phyloP scores from a whole-genome alignment of 2,329 filamentous ascomycete species.

The Fusarium camptoceras region DNA sequence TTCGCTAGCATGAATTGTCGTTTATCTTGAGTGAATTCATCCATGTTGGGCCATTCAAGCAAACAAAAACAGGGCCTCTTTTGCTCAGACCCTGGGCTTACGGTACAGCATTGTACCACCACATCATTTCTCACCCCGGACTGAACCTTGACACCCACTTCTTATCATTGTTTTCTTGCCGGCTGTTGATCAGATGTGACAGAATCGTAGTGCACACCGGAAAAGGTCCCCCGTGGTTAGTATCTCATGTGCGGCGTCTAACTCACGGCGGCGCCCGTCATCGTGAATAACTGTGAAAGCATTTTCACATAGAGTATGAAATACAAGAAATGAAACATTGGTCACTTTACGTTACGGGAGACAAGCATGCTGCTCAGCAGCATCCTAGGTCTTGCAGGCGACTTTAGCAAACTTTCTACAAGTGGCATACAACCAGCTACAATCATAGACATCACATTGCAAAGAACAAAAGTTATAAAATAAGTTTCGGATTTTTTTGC shows the following conservation, averaged over 20 bases:
- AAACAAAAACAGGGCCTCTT: not conserved
- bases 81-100: not conserved
- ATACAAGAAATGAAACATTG: not conserved
- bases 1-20: not conserved
- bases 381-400: not conserved
- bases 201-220: constrained; percentile 3
- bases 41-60: not conserved
- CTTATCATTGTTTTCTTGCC: not conserved
- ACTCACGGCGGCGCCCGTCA: constrained; percentile 26
- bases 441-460: not conserved
- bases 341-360: not conserved
- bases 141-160: constrained; percentile 15
- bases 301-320: not conserved
- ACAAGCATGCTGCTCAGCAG: not conserved
- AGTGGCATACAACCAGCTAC: not conserved
- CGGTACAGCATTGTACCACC: constrained; percentile 2
- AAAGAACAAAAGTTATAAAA: constrained; percentile 1
- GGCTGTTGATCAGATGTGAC: constrained; percentile 8
- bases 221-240: constrained; percentile 1
- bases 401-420: not conserved
- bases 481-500: constrained; percentile 42
- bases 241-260: constrained; percentile 15
- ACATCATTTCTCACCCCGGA: not conserved
- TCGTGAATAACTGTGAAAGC: not conserved
- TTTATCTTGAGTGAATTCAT: not conserved